A percentile compares a stretch with the other conserved stretches of the same genome.
Evolutionary conservation across 2,329 filamentous ascomycete genomes (phyloP).

Genomic region (Triangularia verruculosa): DNA sequence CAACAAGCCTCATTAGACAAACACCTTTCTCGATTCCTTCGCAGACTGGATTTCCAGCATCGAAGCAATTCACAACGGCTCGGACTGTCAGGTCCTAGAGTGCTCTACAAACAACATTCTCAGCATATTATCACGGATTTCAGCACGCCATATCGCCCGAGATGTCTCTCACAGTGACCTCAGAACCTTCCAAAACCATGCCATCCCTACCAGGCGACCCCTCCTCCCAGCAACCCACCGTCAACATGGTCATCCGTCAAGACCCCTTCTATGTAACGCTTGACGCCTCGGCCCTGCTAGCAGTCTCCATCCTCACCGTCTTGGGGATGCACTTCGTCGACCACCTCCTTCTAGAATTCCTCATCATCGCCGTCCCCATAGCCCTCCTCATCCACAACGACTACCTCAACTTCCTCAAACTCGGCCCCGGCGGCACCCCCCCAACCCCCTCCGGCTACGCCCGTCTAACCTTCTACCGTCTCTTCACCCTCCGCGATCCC

Average conservation of each 20-base stretch:
- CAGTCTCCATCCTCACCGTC: conserved; percentile 45
- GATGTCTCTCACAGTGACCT: conserved; percentile 28
- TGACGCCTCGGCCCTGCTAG: conserved; percentile 47
- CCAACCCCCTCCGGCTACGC: conserved; percentile 71
- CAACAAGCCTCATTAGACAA: background rate
- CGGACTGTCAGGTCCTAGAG: background rate
- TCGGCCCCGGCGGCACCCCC: conserved; percentile 79
- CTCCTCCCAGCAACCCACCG: conserved; percentile 26
- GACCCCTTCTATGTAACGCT: conserved; percentile 53
- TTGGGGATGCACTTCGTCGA: conserved; percentile 51
- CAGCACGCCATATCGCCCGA: background rate
- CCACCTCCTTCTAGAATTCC: conserved; percentile 44
- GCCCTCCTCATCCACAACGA: conserved; percentile 61
- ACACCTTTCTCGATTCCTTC: background rate
- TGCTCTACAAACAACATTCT: background rate
- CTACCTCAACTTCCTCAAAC: conserved; percentile 70
- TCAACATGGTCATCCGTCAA: conserved; percentile 47
- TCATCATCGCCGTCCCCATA: conserved; percentile 50
- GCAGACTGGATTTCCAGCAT: background rate
- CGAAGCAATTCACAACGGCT: background rate
- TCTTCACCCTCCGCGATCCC: conserved; percentile 71
- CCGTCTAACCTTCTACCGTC: conserved; percentile 66
- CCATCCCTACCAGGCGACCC: conserved; percentile 9
- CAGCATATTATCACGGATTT: background rate
- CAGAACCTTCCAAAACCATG: conserved; percentile 18